phyloP scores from a whole-genome alignment of 495 filamentous ascomycete species.

The Aspergillus bertholletiae region DNA sequence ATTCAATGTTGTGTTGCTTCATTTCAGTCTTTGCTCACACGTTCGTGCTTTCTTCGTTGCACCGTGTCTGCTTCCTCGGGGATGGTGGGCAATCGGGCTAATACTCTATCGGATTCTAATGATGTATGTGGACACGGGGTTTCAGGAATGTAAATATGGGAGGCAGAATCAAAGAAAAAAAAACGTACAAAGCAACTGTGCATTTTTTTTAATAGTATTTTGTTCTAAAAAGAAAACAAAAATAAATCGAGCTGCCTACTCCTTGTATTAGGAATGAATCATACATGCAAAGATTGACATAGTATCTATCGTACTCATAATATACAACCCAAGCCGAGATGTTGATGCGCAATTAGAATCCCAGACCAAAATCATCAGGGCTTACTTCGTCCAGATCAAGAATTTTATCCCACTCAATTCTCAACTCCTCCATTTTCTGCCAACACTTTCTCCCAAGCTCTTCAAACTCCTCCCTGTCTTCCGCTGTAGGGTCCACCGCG shows the following conservation, averaged over 20 bases:
- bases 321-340: neutral
- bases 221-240: too few species aligned
- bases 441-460: constrained; percentile 68
- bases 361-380: neutral
- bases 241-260: neutral
- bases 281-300: neutral
- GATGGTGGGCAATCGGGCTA: constrained; percentile 9
- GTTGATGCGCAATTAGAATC: neutral
- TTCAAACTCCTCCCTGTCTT: constrained; percentile 70
- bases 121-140: constrained; percentile 26
- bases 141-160: constrained; percentile 40
- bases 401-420: constrained; percentile 70
- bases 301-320: neutral
- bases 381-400: constrained; percentile 38
- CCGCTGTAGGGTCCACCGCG: constrained; percentile 55
- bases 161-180: constrained; percentile 14
- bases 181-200: neutral
- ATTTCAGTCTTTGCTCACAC: neutral
- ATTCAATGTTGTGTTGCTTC: neutral
- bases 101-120: constrained; percentile 22
- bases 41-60: constrained; percentile 3
- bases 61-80: constrained; percentile 6
- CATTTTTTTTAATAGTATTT: too few species aligned
- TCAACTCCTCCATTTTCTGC: constrained; percentile 80
- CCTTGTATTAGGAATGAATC: neutral